phyloP scores from a whole-genome alignment of 768 basidiomycete species.

The Termitomyces heimii region DNA sequence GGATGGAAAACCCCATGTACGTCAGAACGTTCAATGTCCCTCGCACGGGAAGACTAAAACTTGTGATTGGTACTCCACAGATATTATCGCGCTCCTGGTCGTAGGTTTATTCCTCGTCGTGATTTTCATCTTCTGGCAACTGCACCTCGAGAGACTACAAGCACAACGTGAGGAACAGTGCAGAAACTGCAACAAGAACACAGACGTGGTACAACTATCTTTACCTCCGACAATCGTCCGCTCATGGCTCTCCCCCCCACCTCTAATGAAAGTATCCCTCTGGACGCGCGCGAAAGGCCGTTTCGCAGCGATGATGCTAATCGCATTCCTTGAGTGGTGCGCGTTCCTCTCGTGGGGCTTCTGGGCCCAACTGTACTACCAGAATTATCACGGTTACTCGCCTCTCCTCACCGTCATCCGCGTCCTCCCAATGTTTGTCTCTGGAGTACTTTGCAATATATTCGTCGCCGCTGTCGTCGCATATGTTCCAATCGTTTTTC shows the following conservation, averaged over 20 bases:
- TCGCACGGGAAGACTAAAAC: neutral
- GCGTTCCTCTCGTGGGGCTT: slow-evolving; percentile 47
- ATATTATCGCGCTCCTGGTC: slow-evolving; percentile 62
- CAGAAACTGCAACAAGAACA: neutral
- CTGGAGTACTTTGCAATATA: slow-evolving; percentile 58
- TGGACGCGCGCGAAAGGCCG: slow-evolving; percentile 54
- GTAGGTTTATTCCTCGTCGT: slow-evolving; percentile 48
- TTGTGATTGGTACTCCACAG: slow-evolving; percentile 20
- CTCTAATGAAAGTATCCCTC: slow-evolving; percentile 55
- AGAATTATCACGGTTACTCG: slow-evolving; percentile 48
- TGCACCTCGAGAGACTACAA: slow-evolving; percentile 38
- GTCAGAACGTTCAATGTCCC: slow-evolving; percentile 1
- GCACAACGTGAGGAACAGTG: neutral
- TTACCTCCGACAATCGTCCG: neutral
- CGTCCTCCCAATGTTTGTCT: slow-evolving; percentile 65
- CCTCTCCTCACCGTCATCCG: slow-evolving; percentile 61
- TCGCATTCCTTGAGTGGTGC: slow-evolving; percentile 56
- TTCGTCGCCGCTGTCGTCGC: slow-evolving; percentile 56
- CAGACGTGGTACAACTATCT: neutral
- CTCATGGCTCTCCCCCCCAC: slow-evolving; percentile 35
- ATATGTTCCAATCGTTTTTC: slow-evolving; percentile 46
- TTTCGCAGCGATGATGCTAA: slow-evolving; percentile 48
- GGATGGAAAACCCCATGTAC: slow-evolving; percentile 46
- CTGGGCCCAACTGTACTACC: slow-evolving; percentile 55
- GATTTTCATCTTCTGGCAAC: slow-evolving; percentile 59